Evolutionary conservation across 2,329 filamentous ascomycete genomes (phyloP).

Genomic region (Fusarium sp.): DNA sequence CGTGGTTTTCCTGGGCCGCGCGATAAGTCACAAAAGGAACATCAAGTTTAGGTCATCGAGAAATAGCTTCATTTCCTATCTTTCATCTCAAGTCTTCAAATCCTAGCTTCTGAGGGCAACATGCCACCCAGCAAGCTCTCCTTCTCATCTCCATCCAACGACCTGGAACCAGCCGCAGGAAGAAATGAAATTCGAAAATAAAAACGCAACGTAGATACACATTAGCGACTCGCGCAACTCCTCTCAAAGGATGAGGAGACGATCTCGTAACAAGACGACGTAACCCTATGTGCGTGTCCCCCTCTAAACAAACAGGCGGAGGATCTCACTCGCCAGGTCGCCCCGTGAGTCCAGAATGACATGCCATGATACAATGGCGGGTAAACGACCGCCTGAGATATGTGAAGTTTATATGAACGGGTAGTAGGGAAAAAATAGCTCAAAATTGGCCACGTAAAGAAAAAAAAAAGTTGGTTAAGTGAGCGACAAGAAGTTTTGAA

Average conservation of each 20-base stretch:
- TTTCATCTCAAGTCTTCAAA: constrained; percentile 46
- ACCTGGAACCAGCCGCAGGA: constrained; percentile 42
- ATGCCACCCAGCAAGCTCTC: constrained; percentile 27
- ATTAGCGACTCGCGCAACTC: constrained; percentile 50
- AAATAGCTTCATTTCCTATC: constrained; percentile 48
- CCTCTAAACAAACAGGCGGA: constrained; percentile 22
- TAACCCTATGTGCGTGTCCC: constrained; percentile 31
- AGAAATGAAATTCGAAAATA: constrained; percentile 45
- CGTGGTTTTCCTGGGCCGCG: no score
- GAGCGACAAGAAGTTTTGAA: constrained; percentile 48
- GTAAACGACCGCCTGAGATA: constrained; percentile 39
- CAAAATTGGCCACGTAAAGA: constrained; percentile 32
- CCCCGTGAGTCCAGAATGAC: constrained; percentile 30
- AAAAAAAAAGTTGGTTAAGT: constrained; percentile 32
- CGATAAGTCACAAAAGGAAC: neutral
- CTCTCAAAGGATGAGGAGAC: constrained; percentile 14
- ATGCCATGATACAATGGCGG: constrained; percentile 35
- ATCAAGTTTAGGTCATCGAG: constrained; percentile 26
- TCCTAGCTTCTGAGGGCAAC: constrained; percentile 34
- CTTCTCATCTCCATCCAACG: constrained; percentile 43
- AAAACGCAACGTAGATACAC: constrained; percentile 48
- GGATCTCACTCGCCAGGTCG: constrained; percentile 26
- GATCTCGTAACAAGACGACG: constrained; percentile 33
- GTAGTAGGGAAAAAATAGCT: constrained; percentile 39
- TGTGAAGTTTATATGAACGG: constrained; percentile 48